Conservation (phyloP, 177 flowering plant species). For the Telopea speciosissima region DNA sequence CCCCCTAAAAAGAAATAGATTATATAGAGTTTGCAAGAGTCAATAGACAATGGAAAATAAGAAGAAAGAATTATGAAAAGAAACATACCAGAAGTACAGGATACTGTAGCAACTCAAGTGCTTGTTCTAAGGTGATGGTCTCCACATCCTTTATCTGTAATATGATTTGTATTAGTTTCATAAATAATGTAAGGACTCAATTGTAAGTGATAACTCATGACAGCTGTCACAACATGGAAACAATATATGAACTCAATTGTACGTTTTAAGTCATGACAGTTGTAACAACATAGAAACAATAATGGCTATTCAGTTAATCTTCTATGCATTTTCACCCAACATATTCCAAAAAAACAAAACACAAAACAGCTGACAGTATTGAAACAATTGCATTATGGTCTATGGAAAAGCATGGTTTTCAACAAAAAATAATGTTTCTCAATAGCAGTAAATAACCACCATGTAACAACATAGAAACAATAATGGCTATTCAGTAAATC, state of each 20-base stretch:
- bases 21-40: too few species aligned
- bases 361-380: not conserved
- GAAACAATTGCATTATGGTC: not conserved
- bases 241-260: too few species aligned
- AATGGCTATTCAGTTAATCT: not conserved
- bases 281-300: too few species aligned
- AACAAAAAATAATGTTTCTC: not conserved
- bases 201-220: too few species aligned
- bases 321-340: not conserved
- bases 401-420: not conserved
- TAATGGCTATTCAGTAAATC: too few species aligned
- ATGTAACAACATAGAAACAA: too few species aligned
- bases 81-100: conserved; percentile 63
- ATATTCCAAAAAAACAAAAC: not conserved
- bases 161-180: not conserved
- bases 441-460: not conserved
- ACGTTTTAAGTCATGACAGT: too few species aligned
- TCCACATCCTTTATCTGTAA: conserved; percentile 56
- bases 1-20: conserved; percentile 43
- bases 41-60: not conserved
- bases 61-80: not conserved
- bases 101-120: conserved; percentile 65
- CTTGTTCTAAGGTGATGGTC: conserved; percentile 66
- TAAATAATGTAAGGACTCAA: not conserved
- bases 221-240: not conserved